A percentile compares a stretch with the other conserved stretches of the same genome.
phyloP scores from a whole-genome alignment of 2,329 filamentous ascomycete species.

The Aspergillus awamori region DNA sequence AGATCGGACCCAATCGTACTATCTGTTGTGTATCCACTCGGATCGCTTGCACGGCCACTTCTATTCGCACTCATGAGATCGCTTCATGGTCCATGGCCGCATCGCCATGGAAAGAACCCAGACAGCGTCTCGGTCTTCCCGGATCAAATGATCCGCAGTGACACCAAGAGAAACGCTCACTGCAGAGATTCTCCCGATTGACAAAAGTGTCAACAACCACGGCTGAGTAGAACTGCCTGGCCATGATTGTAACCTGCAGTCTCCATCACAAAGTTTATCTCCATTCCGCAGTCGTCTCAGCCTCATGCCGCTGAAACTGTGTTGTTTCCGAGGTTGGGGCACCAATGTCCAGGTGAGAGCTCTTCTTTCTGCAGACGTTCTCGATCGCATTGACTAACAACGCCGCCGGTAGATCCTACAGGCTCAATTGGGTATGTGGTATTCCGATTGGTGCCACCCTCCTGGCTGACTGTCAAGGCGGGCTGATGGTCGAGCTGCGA shows the following conservation, averaged over 20 bases:
- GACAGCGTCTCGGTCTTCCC: neutral
- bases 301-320: constrained; percentile 33
- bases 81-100: neutral
- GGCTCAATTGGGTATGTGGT: constrained; percentile 30
- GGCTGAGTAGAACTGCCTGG: no score
- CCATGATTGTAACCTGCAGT: neutral
- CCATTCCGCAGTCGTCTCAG: neutral
- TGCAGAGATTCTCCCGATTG: neutral
- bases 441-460: neutral
- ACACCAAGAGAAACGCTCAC: neutral
- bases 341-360: constrained; percentile 32
- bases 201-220: neutral
- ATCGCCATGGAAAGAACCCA: no score
- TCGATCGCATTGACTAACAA: constrained; percentile 3
- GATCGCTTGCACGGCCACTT: neutral
- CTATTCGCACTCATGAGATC: neutral
- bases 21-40: neutral
- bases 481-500: constrained; percentile 30
- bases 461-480: constrained; percentile 20
- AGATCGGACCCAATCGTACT: neutral
- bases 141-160: neutral
- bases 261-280: neutral
- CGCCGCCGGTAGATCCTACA: constrained; percentile 29
- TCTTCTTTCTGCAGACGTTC: neutral
- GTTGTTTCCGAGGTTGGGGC: constrained; percentile 40